Percentiles rank a stretch among this genome's conserved stretches.
Evolutionary conservation across 257 asterid genomes (phyloP).

Genomic region (Apocynum venetum): DNA sequence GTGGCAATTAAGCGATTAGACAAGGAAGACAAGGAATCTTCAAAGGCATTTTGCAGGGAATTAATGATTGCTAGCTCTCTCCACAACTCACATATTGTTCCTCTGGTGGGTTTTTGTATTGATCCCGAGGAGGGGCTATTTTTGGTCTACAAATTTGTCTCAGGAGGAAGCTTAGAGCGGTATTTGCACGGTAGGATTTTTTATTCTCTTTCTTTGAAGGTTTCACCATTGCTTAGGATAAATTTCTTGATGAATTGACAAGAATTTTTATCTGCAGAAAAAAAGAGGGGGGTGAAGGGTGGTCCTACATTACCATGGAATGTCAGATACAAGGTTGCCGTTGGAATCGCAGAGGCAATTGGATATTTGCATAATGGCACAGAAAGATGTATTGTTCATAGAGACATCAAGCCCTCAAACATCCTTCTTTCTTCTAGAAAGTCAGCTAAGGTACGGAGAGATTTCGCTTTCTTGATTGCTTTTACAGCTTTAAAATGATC

Average conservation of each 20-base stretch:
- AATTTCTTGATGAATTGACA: constrained; percentile 17
- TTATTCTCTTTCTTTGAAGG: not conserved
- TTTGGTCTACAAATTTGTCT: constrained; percentile 80
- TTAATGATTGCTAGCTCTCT: constrained; percentile 89
- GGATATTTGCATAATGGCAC: constrained; percentile 73
- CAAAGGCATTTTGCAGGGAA: constrained; percentile 93
- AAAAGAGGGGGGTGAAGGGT: constrained; percentile 57
- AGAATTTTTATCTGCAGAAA: constrained; percentile 40
- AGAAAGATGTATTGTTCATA: constrained; percentile 84
- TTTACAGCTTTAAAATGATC: not conserved
- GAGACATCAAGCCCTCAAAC: constrained; percentile 95
- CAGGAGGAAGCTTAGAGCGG: constrained; percentile 85
- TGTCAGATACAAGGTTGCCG: constrained; percentile 61
- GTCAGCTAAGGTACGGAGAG: constrained; percentile 53
- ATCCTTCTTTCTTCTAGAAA: constrained; percentile 79
- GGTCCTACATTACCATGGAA: constrained; percentile 58
- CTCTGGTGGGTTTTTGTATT: constrained; percentile 82
- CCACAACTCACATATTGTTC: constrained; percentile 68
- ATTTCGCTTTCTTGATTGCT: constrained; percentile 10
- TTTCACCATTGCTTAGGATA: not conserved
- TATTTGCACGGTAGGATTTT: constrained; percentile 44
- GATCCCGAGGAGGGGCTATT: constrained; percentile 85
- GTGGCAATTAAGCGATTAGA: constrained; percentile 83
- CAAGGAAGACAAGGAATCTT: constrained; percentile 70
- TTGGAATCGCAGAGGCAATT: constrained; percentile 77